phyloP scores from a whole-genome alignment of 805 yeast species.

The Jamesozyma jinghongensis region DNA sequence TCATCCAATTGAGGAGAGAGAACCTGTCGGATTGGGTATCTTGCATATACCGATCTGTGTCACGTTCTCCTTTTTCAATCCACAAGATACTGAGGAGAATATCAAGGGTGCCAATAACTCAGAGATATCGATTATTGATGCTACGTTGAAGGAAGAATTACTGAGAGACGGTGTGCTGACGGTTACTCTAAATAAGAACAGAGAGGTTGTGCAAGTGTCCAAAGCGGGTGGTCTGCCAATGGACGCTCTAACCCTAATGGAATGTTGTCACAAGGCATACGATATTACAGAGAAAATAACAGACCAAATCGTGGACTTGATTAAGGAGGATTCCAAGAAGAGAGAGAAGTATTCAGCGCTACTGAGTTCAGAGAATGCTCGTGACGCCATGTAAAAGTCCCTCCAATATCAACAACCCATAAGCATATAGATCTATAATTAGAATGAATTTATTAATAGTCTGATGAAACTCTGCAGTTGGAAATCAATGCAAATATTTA shows the following conservation, averaged over 20 bases:
- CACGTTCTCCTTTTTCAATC: slow-evolving; percentile 79
- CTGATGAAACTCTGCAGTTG: too few relatives aligned
- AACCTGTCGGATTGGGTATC: slow-evolving; percentile 77
- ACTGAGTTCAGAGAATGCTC: slow-evolving; percentile 30
- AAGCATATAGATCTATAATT: not conserved
- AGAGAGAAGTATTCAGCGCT: slow-evolving; percentile 34
- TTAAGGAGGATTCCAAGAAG: slow-evolving; percentile 45
- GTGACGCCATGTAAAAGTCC: slow-evolving; percentile 11
- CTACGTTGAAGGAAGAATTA: slow-evolving; percentile 66
- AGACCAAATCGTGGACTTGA: slow-evolving; percentile 45
- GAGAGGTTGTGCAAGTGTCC: slow-evolving; percentile 82
- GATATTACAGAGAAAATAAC: slow-evolving; percentile 55
- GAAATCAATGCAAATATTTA: too few relatives aligned
- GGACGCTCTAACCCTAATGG: slow-evolving; percentile 58
- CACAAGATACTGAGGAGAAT: slow-evolving; percentile 53
- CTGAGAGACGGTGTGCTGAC: slow-evolving; percentile 73
- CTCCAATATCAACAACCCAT: not conserved
- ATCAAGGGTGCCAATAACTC: slow-evolving; percentile 55
- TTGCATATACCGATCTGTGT: slow-evolving; percentile 86
- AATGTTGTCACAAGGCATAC: slow-evolving; percentile 60
- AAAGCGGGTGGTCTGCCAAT: slow-evolving; percentile 87
- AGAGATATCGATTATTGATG: slow-evolving; percentile 64
- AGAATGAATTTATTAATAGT: too few relatives aligned
- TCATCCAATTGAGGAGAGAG: slow-evolving; percentile 67
- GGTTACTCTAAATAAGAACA: slow-evolving; percentile 78